A percentile compares a stretch with the other conserved stretches of the same genome.
Evolutionary conservation across 2,329 filamentous ascomycete genomes (phyloP).

Genomic region (Cytospora leucostoma): DNA sequence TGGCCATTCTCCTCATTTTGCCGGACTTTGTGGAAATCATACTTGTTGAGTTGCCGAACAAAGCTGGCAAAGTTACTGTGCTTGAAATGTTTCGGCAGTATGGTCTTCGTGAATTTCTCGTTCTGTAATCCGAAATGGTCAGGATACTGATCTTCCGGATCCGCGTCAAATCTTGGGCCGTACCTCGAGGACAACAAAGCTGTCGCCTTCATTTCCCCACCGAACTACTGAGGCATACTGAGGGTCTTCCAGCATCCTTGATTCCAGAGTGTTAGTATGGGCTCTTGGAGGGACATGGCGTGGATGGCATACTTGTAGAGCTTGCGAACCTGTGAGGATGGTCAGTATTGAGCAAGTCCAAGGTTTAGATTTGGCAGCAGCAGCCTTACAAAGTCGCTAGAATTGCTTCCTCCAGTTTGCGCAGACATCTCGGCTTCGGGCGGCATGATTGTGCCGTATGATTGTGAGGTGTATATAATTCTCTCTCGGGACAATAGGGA

Average conservation of each 20-base stretch:
- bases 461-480: not conserved
- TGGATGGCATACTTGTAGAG: conserved; percentile 80
- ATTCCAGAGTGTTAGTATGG: conserved; percentile 34
- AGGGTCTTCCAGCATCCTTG: conserved; percentile 93
- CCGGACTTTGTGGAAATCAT: conserved; percentile 97
- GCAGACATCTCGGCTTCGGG: conserved; percentile 42
- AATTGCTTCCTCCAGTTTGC: conserved; percentile 67
- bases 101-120: conserved; percentile 96
- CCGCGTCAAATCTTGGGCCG: conserved; percentile 31
- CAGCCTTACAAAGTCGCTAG: conserved; percentile 87
- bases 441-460: conserved; percentile 35
- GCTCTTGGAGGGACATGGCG: conserved; percentile 17
- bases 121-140: conserved; percentile 59
- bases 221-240: conserved; percentile 89
- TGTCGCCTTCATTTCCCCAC: conserved; percentile 94
- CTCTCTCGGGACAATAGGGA: not conserved
- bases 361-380: not conserved
- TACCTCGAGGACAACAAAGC: conserved; percentile 97
- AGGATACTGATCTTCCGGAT: conserved; percentile 11
- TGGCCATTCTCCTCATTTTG: conserved; percentile 84
- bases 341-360: conserved; percentile 20
- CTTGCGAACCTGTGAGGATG: conserved; percentile 77
- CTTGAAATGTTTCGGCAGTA: conserved; percentile 98
- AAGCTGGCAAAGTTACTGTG: conserved; percentile 99
- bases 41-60: conserved; percentile 93